Percentiles rank a stretch among this genome's conserved stretches.
Evolutionary conservation across 2,329 filamentous ascomycete genomes (phyloP).

Genomic region (Teratosphaeria zuluensis): DNA sequence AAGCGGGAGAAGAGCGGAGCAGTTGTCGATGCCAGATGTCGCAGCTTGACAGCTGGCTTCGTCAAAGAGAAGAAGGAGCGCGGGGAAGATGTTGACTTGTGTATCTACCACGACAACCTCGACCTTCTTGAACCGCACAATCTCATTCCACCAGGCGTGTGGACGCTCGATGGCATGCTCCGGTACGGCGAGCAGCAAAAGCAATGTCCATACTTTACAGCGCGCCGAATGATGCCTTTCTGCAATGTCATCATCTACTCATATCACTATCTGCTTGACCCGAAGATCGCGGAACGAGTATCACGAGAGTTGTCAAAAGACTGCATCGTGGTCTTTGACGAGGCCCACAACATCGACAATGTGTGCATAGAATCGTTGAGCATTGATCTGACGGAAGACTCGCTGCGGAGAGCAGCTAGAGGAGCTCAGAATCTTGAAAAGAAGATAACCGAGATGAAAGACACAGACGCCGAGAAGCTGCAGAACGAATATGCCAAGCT

Average conservation of each 20-base stretch:
- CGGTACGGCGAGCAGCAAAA: constrained; percentile 90
- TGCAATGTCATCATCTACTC: constrained; percentile 99
- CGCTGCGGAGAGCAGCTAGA: constrained; percentile 76
- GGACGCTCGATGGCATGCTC: constrained; percentile 83
- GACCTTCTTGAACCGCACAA: constrained; percentile 93
- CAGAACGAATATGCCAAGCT: constrained; percentile 94
- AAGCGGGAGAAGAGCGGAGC: constrained; percentile 92
- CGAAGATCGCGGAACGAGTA: constrained; percentile 92
- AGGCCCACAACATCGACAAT: constrained; percentile 99
- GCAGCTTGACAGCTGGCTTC: constrained; percentile 91
- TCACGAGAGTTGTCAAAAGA: constrained; percentile 95
- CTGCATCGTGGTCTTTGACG: constrained; percentile 96
- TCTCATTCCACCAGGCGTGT: constrained; percentile 86
- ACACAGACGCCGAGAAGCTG: constrained; percentile 87
- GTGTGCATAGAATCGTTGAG: constrained; percentile 97
- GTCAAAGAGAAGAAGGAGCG: constrained; percentile 95
- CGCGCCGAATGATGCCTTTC: constrained; percentile 95
- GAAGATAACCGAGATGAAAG: constrained; percentile 88
- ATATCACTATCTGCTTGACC: constrained; percentile 94
- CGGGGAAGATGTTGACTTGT: constrained; percentile 88
- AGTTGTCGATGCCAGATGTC: constrained; percentile 89
- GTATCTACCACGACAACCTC: constrained; percentile 96
- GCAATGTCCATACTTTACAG: constrained; percentile 96
- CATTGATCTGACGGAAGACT: constrained; percentile 94
- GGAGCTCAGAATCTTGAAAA: constrained; percentile 85